Conservation (phyloP, 2,329 filamentous ascomycete genomes). For the Trichophaea hybrida region DNA sequence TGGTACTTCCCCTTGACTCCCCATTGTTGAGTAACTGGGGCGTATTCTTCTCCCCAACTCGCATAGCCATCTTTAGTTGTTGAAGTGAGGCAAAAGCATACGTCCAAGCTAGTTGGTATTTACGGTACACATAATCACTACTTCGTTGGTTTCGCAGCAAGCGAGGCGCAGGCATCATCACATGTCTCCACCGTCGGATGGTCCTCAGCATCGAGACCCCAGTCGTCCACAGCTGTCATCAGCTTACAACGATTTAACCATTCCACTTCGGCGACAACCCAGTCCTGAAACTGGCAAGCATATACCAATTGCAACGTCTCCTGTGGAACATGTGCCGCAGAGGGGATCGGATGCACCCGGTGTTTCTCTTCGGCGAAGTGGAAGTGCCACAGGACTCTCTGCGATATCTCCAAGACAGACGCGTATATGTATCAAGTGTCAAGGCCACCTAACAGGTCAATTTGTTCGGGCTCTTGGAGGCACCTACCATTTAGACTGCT, state of each 20-base stretch:
- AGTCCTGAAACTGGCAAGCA: constrained; percentile 13
- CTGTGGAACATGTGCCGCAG: constrained; percentile 1
- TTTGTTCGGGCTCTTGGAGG: constrained; percentile 88
- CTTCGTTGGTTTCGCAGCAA: background rate
- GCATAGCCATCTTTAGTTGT: background rate
- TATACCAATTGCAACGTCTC: constrained; percentile 14
- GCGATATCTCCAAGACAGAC: constrained; percentile 18
- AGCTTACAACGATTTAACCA: constrained; percentile 12
- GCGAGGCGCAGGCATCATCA: constrained; percentile 10
- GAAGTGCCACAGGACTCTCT: constrained; percentile 9
- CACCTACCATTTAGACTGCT: constrained; percentile 94
- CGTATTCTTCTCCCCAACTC: background rate
- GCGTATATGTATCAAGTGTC: constrained; percentile 73
- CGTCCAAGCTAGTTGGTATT: background rate
- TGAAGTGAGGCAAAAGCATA: background rate
- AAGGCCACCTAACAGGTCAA: constrained; percentile 75
- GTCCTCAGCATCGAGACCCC: constrained; percentile 16
- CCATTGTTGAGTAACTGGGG: background rate
- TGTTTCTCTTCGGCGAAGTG: constrained; percentile 4
- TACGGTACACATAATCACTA: background rate
- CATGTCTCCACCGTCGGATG: constrained; percentile 24
- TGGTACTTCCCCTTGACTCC: background rate
- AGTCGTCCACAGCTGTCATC: constrained; percentile 18
- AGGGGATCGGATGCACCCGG: background rate
- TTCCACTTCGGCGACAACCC: constrained; percentile 12